Conservation (phyloP, 495 filamentous ascomycete species). For the Achaetomiella virescens region DNA sequence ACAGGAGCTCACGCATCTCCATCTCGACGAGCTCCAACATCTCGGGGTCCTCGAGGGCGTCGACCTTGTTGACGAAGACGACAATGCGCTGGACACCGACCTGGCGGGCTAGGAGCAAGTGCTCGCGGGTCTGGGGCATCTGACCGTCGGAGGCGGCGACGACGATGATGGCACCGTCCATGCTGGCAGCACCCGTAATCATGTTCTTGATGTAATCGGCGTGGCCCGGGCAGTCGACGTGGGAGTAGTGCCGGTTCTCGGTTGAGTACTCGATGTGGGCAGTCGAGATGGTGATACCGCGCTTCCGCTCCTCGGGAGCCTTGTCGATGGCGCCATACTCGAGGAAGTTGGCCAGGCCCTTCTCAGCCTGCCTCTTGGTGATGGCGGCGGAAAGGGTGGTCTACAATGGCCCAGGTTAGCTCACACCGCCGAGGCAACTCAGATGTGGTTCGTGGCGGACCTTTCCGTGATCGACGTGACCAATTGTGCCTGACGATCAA, state of each 20-base stretch:
- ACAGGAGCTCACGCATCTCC: conserved; percentile 97
- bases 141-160: conserved; percentile 98
- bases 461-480: conserved; percentile 99
- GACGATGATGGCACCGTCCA: conserved; percentile 98
- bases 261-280: conserved; percentile 98
- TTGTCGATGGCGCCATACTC: conserved; percentile 98
- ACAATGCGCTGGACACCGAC: conserved; percentile 97
- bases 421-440: conserved; percentile 3
- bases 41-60: conserved; percentile 91
- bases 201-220: conserved; percentile 99
- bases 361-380: conserved; percentile 91
- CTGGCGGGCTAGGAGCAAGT: conserved; percentile 94
- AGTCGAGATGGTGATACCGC: conserved; percentile 98
- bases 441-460: conserved; percentile 37
- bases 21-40: conserved; percentile 99
- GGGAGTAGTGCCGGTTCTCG: conserved; percentile 87
- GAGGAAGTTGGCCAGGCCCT: conserved; percentile 87
- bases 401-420: conserved; percentile 44
- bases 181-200: conserved; percentile 95
- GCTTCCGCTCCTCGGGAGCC: conserved; percentile 97
- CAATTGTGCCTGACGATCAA: conserved; percentile 71
- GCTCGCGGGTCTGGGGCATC: conserved; percentile 99
- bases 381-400: conserved; percentile 97
- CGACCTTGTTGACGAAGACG: conserved; percentile 99
- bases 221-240: conserved; percentile 99